Evolutionary conservation across 2,329 filamentous ascomycete genomes (phyloP).

Genomic region (Trichophyton equinum): DNA sequence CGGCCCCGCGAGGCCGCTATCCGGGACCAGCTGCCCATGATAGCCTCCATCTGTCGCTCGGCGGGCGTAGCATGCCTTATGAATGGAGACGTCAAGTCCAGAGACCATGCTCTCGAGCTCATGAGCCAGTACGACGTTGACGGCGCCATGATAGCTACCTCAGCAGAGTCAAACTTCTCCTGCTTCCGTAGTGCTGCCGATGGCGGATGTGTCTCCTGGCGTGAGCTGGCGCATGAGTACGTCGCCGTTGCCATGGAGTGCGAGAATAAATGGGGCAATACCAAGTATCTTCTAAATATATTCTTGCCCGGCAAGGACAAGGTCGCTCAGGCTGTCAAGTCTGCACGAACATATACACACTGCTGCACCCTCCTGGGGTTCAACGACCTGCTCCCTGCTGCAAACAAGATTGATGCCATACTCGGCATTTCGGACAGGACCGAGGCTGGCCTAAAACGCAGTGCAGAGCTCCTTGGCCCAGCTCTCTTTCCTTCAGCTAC

Average conservation of each 20-base stretch:
- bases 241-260: conserved; percentile 59
- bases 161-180: conserved; percentile 81
- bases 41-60: conserved; percentile 65
- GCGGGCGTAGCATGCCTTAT: conserved; percentile 85
- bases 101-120: conserved; percentile 59
- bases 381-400: conserved; percentile 50
- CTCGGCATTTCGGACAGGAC: conserved; percentile 31
- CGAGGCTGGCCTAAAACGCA: neutral
- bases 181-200: conserved; percentile 61
- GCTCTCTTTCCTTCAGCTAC: neutral
- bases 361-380: conserved; percentile 54
- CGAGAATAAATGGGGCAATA: conserved; percentile 82
- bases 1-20: conserved; percentile 78
- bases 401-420: conserved; percentile 52
- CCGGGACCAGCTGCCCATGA: conserved; percentile 71
- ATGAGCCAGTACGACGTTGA: conserved; percentile 73
- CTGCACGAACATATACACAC: conserved; percentile 58
- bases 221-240: conserved; percentile 64
- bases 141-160: conserved; percentile 92
- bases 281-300: conserved; percentile 78
- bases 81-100: conserved; percentile 78
- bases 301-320: conserved; percentile 70
- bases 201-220: conserved; percentile 62
- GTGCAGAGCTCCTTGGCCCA: neutral
- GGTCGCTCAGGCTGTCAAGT: conserved; percentile 49